Evolutionary conservation across 2,329 filamentous ascomycete species (phyloP), one percentile per base, ranked within the genome.

Genomic region (Claviceps maximensis): DNA sequence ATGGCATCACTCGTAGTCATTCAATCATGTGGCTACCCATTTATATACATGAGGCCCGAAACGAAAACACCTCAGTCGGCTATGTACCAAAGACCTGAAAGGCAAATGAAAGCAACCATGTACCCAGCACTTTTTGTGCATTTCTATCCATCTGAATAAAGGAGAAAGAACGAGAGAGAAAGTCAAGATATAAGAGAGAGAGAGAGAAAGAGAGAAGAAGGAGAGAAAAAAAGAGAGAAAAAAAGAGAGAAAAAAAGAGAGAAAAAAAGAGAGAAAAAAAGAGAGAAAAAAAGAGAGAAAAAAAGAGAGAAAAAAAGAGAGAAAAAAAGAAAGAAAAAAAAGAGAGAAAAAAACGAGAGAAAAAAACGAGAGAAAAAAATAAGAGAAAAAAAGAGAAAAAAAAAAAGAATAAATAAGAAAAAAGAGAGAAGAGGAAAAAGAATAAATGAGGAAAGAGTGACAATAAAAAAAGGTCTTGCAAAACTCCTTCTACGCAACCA

Each of bases 401-500:
- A 13, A 38, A 25, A n/a, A 4, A 44, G 21, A 25, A 13, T 10
- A 17, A 19, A 44, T 10, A 25, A 15, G 15, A 2, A 5, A 25
- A 23, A 0, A 44, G 21, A 25, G 41, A 44, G 12, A 25, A 25
- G 15, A 7, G 25, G 41, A 25, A 12, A 44, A 25, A 25, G 13
- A 17, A 13, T 8, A 13, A 38, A 13, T 12, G 3, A 38, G 13
- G 15, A 19, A 40, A 40, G n/a, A n/a, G 38, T 4, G 9, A 40
- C 3, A 40, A n/a, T 7, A 19, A 40, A 8, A 40, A 19, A 27
- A 45, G n/a, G 5, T 21, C 23, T 23, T 15, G 9, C 12, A 27
- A 27, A 21, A 25, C 7, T 29, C 7, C 48, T 27, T 51, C 40
- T 21, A 50, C 23, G 64, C 64, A 41, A 50, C 27, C 12, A 60